Evolutionary conservation across 2,329 filamentous ascomycete species (phyloP).

Genomic region (Hypoxylon sp.): DNA sequence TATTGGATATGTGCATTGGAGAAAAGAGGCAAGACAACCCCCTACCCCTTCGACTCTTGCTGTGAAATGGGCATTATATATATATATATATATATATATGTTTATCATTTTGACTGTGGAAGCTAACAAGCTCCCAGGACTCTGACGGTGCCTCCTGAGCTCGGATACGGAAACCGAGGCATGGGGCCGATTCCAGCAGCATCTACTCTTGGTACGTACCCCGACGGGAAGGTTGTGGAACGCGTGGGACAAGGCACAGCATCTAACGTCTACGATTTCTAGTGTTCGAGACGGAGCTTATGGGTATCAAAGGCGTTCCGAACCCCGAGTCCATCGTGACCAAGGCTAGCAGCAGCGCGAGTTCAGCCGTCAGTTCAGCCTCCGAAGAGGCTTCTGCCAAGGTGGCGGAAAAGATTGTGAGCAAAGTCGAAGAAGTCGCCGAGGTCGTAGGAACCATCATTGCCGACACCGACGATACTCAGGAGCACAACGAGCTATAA

Average conservation of each 20-base stretch:
- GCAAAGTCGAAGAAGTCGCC: slow-evolving; percentile 61
- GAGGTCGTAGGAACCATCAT: slow-evolving; percentile 65
- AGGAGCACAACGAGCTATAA: slow-evolving; percentile 72
- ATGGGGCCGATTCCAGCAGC: slow-evolving; percentile 87
- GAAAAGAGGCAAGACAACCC: slow-evolving; percentile 74
- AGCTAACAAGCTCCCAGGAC: slow-evolving; percentile 60
- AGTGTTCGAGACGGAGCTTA: slow-evolving; percentile 93
- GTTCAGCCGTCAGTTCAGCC: slow-evolving; percentile 46
- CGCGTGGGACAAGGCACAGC: not conserved
- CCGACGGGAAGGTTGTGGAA: not conserved
- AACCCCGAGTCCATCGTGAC: slow-evolving; percentile 61
- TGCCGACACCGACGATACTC: slow-evolving; percentile 65
- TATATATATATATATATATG: not conserved
- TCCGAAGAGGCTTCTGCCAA: slow-evolving; percentile 48
- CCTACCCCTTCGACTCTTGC: not conserved
- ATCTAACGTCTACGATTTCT: slow-evolving; percentile 28
- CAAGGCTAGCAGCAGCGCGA: slow-evolving; percentile 51
- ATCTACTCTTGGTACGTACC: slow-evolving; percentile 75
- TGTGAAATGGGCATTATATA: not conserved
- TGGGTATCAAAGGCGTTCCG: slow-evolving; percentile 81
- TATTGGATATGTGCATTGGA: slow-evolving; percentile 94
- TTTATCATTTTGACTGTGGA: not conserved
- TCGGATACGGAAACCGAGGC: slow-evolving; percentile 81
- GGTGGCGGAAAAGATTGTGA: slow-evolving; percentile 54
- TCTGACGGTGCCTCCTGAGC: slow-evolving; percentile 87